Evolutionary conservation across 495 filamentous ascomycete species (phyloP).

Genomic region (Pyrenula massariospora): DNA sequence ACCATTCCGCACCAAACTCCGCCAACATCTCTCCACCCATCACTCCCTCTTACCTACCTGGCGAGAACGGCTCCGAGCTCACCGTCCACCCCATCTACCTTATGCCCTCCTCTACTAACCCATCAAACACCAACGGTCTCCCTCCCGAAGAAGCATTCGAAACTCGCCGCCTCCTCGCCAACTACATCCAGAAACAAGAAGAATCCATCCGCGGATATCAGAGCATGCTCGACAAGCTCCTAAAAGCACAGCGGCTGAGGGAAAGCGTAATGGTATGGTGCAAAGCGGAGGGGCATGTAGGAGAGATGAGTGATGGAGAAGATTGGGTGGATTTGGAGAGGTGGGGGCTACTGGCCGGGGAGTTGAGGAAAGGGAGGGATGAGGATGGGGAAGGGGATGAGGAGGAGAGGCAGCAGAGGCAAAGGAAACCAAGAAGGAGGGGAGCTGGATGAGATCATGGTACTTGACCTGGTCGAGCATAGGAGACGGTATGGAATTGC

Average conservation of each 20-base stretch:
- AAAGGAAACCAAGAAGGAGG: background rate
- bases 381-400: constrained; percentile 76
- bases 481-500: no score
- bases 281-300: constrained; percentile 82
- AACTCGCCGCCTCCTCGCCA: constrained; percentile 66
- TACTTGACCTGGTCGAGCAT: no score
- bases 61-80: constrained; percentile 35
- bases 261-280: constrained; percentile 72
- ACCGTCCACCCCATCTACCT: constrained; percentile 66
- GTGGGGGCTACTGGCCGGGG: constrained; percentile 62
- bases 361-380: constrained; percentile 81
- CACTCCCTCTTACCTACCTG: constrained; percentile 32
- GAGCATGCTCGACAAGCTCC: constrained; percentile 61
- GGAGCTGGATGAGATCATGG: background rate
- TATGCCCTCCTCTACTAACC: constrained; percentile 53
- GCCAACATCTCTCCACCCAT: constrained; percentile 14
- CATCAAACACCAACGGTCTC: constrained; percentile 59
- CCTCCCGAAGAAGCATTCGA: constrained; percentile 78
- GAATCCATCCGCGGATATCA: constrained; percentile 77
- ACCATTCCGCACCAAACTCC: constrained; percentile 3
- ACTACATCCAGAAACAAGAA: constrained; percentile 91
- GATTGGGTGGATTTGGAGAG: constrained; percentile 92
- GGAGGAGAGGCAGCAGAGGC: constrained; percentile 45
- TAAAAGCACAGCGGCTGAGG: constrained; percentile 67
- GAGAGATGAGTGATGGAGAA: constrained; percentile 80